phyloP scores from a whole-genome alignment of 2,329 filamentous ascomycete genomes.

The Diaporthe nobilis region DNA sequence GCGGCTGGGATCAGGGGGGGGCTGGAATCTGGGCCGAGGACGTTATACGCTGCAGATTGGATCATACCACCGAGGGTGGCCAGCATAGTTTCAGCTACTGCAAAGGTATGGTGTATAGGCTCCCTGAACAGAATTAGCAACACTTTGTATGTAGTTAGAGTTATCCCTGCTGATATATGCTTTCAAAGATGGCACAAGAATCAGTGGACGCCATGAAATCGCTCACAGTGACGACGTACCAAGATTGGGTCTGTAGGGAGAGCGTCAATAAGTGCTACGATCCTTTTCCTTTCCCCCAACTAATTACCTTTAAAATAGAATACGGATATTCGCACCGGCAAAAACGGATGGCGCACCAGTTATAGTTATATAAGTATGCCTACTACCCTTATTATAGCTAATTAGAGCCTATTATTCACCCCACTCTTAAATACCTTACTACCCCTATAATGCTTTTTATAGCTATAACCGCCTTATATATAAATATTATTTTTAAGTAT shows the following conservation, averaged over 20 bases:
- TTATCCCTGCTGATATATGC: neutral
- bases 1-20: too few relatives aligned
- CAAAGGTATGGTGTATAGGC: neutral
- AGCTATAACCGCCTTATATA: too few relatives aligned
- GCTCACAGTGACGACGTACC: neutral
- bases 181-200: neutral
- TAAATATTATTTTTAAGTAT: too few relatives aligned
- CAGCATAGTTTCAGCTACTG: neutral
- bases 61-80: neutral
- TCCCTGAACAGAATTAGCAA: neutral
- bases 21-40: too few relatives aligned
- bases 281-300: neutral
- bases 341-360: too few relatives aligned
- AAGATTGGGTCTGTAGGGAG: neutral
- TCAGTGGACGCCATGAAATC: neutral
- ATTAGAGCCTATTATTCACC: too few relatives aligned
- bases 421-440: too few relatives aligned
- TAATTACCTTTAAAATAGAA: too few relatives aligned
- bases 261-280: neutral
- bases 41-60: neutral
- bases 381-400: too few relatives aligned
- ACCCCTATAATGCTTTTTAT: too few relatives aligned
- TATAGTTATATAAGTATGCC: too few relatives aligned
- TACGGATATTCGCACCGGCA: too few relatives aligned
- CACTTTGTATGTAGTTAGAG: neutral